Evolutionary conservation across 345 rosid species (phyloP).

Genomic region (Gossypium mustelinum): DNA sequence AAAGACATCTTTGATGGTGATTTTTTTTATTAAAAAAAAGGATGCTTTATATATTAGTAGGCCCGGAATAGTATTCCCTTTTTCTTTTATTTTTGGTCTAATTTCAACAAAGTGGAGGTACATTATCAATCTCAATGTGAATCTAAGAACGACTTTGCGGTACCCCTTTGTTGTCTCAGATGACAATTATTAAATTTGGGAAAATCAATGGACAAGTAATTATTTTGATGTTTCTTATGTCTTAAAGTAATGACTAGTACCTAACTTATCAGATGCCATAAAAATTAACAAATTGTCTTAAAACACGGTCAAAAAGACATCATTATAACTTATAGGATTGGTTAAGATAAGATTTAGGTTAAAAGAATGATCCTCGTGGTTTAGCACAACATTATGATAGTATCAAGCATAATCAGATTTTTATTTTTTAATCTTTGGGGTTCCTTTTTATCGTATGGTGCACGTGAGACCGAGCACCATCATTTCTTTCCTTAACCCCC

Average conservation of each 20-base stretch:
- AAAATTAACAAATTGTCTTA: constrained; percentile 18
- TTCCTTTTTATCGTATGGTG: constrained; percentile 19
- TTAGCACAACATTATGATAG: constrained; percentile 29
- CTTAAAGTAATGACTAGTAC: neutral
- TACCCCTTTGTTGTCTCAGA: constrained; percentile 14
- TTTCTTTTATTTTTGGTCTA: neutral
- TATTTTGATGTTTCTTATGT: constrained; percentile 5
- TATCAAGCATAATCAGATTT: constrained; percentile 25
- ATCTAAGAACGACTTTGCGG: constrained; percentile 28
- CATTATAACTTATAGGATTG: constrained; percentile 19
- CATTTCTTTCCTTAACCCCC: constrained; percentile 20
- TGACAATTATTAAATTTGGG: constrained; percentile 14
- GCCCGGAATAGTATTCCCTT: constrained; percentile 13
- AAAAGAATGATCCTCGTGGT: constrained; percentile 22
- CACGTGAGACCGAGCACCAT: constrained; percentile 40
- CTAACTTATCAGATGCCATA: constrained; percentile 19
- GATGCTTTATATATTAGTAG: neutral
- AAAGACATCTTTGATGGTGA: neutral
- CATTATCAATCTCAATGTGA: constrained; percentile 25
- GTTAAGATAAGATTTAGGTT: neutral
- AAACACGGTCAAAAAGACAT: constrained; percentile 21
- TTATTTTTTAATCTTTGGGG: neutral
- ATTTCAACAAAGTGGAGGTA: constrained; percentile 26
- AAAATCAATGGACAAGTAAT: constrained; percentile 8
- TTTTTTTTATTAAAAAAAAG: neutral